Evolutionary conservation across 768 basidiomycete genomes (phyloP).

Genomic region (Suillus placidus): DNA sequence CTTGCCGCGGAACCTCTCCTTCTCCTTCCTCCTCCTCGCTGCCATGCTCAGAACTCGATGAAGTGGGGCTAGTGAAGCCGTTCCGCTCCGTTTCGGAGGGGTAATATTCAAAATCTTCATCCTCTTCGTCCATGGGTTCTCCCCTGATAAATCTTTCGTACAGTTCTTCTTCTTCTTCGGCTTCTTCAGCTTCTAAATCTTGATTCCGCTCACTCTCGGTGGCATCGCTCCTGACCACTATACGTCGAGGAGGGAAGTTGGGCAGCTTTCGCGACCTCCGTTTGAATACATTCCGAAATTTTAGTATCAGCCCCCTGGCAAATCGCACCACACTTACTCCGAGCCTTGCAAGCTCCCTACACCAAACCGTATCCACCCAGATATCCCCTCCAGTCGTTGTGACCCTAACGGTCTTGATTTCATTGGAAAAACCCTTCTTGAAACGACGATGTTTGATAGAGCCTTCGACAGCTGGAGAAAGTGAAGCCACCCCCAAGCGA

Average conservation of each 20-base stretch:
- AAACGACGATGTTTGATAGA: constrained; percentile 25
- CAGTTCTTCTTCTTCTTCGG: constrained; percentile 41
- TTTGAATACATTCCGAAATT: constrained; percentile 22
- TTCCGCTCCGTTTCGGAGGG: constrained; percentile 20
- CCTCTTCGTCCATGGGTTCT: constrained; percentile 54
- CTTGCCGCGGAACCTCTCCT: constrained; percentile 26
- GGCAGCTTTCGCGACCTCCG: constrained; percentile 17
- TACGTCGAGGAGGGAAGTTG: not conserved
- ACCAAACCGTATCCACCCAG: constrained; percentile 45
- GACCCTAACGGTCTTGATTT: constrained; percentile 48
- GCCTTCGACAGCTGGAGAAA: constrained; percentile 34
- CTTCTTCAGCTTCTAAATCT: constrained; percentile 19
- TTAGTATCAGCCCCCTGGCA: constrained; percentile 23
- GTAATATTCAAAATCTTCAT: constrained; percentile 33
- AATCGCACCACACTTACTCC: constrained; percentile 30
- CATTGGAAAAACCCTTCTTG: constrained; percentile 50
- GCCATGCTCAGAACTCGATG: constrained; percentile 31
- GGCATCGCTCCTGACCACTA: constrained; percentile 5
- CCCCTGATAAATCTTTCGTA: constrained; percentile 65
- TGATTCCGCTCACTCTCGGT: constrained; percentile 8
- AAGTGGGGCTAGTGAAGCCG: constrained; percentile 22
- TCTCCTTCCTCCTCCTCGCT: constrained; percentile 38
- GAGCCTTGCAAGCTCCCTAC: constrained; percentile 41
- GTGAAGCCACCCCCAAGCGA: constrained; percentile 44
- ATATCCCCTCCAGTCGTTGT: constrained; percentile 38